These are phyloP conservation scores for Forsythia viridissima DNA, from an alignment of 257 asterid genomes.

Conservation along the genomic window DNA sequence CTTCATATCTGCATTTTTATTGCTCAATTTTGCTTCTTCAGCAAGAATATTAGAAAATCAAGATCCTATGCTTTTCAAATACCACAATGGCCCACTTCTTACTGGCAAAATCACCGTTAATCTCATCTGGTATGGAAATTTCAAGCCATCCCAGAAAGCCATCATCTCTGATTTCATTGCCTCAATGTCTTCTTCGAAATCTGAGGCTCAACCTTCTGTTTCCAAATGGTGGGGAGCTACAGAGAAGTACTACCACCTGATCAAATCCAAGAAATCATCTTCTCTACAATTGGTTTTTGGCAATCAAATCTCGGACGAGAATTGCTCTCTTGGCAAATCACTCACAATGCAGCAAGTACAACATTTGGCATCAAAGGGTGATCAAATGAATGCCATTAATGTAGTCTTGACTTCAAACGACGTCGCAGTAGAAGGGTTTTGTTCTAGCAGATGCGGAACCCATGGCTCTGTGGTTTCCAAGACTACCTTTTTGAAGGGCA, in stretches of 20 bases:
- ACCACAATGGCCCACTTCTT: conserved; percentile 57
- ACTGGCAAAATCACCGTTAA: conserved; percentile 48
- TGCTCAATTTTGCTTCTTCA: neutral
- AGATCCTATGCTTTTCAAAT: conserved; percentile 33
- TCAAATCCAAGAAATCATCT: conserved; percentile 33
- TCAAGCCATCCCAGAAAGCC: conserved; percentile 53
- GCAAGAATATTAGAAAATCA: conserved; percentile 15
- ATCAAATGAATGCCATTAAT: conserved; percentile 34
- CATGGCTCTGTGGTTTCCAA: conserved; percentile 35
- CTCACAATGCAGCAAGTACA: conserved; percentile 36
- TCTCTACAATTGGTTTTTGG: conserved; percentile 35
- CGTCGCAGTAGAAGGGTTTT: conserved; percentile 43
- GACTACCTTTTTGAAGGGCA: conserved; percentile 18
- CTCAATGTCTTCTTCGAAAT: conserved; percentile 32
- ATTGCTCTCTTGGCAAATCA: conserved; percentile 41
- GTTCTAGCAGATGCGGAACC: conserved; percentile 42
- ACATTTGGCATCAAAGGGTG: conserved; percentile 41
- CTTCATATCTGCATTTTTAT: neutral
- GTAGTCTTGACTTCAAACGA: conserved; percentile 44
- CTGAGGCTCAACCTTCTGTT: conserved; percentile 42
- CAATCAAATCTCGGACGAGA: conserved; percentile 36
- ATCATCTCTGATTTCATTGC: conserved; percentile 46
- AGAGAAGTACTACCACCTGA: conserved; percentile 45
- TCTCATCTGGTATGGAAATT: conserved; percentile 57
- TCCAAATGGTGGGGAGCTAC: conserved; percentile 54